Evolutionary conservation across 2,329 filamentous ascomycete genomes (phyloP).

Genomic region (Ophiostoma angusticollis): DNA sequence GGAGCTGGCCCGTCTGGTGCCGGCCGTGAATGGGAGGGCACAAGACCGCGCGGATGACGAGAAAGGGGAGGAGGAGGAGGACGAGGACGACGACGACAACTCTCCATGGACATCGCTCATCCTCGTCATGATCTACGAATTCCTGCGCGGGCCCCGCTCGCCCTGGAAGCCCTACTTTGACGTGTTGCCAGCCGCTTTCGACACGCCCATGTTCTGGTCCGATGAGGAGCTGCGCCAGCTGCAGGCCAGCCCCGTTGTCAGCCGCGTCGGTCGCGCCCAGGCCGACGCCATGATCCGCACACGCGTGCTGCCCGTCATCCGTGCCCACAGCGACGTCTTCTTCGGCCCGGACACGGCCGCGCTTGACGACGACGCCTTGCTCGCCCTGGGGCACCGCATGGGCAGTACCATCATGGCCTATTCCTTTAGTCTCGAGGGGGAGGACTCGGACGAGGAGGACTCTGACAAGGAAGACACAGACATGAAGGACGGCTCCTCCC

Average conservation of each 20-base stretch:
- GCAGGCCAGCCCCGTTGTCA: conserved; percentile 62
- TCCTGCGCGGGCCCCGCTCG: conserved; percentile 44
- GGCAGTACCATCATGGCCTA: conserved; percentile 87
- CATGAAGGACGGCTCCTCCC: conserved; percentile 8
- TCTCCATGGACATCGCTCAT: conserved; percentile 52
- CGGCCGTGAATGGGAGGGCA: conserved; percentile 30
- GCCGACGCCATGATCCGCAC: conserved; percentile 57
- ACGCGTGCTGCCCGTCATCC: conserved; percentile 38
- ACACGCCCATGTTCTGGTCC: conserved; percentile 87
- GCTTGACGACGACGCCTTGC: conserved; percentile 31
- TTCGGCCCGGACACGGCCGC: conserved; percentile 23
- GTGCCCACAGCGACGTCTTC: conserved; percentile 33
- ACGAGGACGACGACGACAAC: conserved; percentile 22
- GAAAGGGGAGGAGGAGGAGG: conserved; percentile 26
- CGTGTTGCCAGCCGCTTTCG: conserved; percentile 57
- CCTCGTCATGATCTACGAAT: conserved; percentile 69
- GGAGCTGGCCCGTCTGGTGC: conserved; percentile 44
- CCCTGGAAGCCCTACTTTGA: conserved; percentile 68
- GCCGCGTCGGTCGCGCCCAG: conserved; percentile 61
- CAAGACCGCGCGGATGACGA: conserved; percentile 22
- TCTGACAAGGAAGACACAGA: conserved; percentile 19
- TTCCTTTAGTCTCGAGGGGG: conserved; percentile 60
- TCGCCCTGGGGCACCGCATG: conserved; percentile 58
- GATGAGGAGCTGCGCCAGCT: conserved; percentile 55
- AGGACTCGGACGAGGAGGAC: conserved; percentile 27